Evolutionary conservation across 768 basidiomycete species (phyloP).

Genomic region (Heimioporus sp.): DNA sequence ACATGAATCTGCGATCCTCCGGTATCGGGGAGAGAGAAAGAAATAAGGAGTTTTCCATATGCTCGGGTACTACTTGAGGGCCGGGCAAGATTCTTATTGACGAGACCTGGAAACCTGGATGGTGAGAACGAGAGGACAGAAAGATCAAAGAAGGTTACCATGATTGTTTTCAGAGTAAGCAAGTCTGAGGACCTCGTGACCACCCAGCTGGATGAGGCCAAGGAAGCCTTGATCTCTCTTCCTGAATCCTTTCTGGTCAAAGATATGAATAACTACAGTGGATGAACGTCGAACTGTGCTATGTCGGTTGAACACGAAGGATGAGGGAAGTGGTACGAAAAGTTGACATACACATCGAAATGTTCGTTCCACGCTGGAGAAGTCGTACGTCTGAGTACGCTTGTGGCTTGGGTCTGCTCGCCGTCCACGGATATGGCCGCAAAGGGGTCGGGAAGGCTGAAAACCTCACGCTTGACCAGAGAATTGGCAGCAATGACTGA

Average conservation of each 20-base stretch:
- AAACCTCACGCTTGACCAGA: conserved; percentile 73
- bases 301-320: conserved; percentile 1
- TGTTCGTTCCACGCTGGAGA: conserved; percentile 82
- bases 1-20: conserved; percentile 18
- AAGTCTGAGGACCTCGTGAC: conserved; percentile 54
- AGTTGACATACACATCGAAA: conserved; percentile 71
- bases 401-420: conserved; percentile 77
- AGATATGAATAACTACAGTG: conserved; percentile 79
- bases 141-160: conserved; percentile 31
- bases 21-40: conserved; percentile 44
- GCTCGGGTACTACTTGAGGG: conserved; percentile 44
- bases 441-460: conserved; percentile 85
- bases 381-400: conserved; percentile 63
- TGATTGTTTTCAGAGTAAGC: conserved; percentile 45
- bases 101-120: conserved; percentile 46
- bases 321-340: conserved; percentile 5
- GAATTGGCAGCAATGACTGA: conserved; percentile 76
- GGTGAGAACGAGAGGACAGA: background rate
- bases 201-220: conserved; percentile 55
- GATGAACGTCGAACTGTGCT: conserved; percentile 75
- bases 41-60: conserved; percentile 78
- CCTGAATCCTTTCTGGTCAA: conserved; percentile 88
- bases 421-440: conserved; percentile 86
- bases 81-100: conserved; percentile 58
- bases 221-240: conserved; percentile 81